Evolutionary conservation across 2,329 filamentous ascomycete genomes (phyloP), one percentile per base, ranked within the genome.

Genomic region (Pseudogymnoascus verrucosus): DNA sequence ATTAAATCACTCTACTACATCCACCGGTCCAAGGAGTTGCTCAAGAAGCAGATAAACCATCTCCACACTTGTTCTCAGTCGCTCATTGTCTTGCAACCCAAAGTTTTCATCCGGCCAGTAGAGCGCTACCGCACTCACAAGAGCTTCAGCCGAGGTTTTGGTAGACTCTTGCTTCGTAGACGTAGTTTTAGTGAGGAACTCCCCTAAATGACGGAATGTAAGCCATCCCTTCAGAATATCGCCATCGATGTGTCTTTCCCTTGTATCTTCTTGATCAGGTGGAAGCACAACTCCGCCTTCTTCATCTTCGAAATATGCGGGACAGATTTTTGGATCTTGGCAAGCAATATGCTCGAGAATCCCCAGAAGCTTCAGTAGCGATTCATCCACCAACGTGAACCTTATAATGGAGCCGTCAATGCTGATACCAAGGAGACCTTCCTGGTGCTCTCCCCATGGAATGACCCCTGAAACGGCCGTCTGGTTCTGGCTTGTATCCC

Each of bases 301-400:
- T 34, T 57, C 51, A 28, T 21, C 28, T 57, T 57, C 51, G 28
- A 57, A 7, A 57, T 57, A 21, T 11, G 4, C n/a, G 5, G 83
- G 81, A 64, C 79, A 85, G 11, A 86, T 74, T 3, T 71, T 67
- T 5, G 73, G 70, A 26, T 80, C 82, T 26, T 75, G 73, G 57
- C 80, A 73, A 28, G 84, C 85, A 59, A 96, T 73, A 64, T 89
- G 88, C 70, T 96, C 88, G 1, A 97, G 72, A 66, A 93, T 85
- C 64, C 82, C 82, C 4, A 98, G 79, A 3, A 96, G 78, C 5
- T 81, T 80, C 84, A 88, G 89, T 6, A 87, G 82, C 1, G 82
- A 75, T 16, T 82, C 70, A 8, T 80, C 77, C 0, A 98, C 76
- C 12, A 93, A 76, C 0, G 83, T 83, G 69, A 97, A 88, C 63